Percentiles rank a stretch among this genome's conserved stretches.
Evolutionary conservation across 306 rosid species (phyloP).

Genomic region (Fagus crenata): DNA sequence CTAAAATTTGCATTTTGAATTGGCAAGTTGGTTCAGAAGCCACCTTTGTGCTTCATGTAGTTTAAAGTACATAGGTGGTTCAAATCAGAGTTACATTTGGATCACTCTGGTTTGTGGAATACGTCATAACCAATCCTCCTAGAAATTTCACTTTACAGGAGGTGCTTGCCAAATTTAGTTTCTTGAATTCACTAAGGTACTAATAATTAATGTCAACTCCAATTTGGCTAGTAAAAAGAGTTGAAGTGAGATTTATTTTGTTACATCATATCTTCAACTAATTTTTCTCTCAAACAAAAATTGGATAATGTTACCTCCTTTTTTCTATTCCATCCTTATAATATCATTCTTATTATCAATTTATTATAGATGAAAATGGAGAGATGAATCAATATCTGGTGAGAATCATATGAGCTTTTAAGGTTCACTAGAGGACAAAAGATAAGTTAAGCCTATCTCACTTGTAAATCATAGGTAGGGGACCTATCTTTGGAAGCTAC

Average conservation of each 20-base stretch:
- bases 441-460: neutral
- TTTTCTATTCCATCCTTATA: neutral
- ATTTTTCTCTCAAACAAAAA: neutral
- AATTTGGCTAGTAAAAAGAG: neutral
- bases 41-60: slow-evolving; percentile 8
- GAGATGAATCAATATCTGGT: slow-evolving; percentile 6
- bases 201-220: neutral
- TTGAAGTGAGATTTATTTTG: neutral
- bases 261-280: neutral
- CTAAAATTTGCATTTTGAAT: slow-evolving; percentile 11
- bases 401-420: slow-evolving; percentile 6
- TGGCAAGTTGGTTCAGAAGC: slow-evolving; percentile 18
- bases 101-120: neutral
- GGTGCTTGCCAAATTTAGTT: neutral
- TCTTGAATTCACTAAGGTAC: neutral
- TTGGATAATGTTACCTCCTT: neutral
- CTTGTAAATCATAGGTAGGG: neutral
- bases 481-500: neutral
- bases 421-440: neutral
- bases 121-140: neutral
- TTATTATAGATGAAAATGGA: neutral
- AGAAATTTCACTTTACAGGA: neutral
- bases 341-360: neutral
- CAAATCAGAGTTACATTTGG: neutral
- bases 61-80: neutral